Evolutionary conservation across 805 yeast species (phyloP), one percentile per base, ranked within the genome.

Genomic region (Spathaspora sp.): DNA sequence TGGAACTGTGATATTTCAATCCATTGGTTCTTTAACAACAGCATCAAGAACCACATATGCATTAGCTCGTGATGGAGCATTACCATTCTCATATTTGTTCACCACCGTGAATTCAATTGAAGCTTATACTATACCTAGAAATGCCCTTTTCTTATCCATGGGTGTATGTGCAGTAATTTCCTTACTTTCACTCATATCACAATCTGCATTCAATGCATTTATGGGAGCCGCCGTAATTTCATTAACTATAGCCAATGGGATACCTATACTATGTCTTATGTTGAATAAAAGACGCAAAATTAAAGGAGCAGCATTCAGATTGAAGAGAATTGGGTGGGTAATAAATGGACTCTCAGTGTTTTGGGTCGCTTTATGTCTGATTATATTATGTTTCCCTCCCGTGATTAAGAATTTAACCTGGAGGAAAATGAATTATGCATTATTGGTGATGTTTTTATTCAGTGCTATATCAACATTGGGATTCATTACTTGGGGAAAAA

Each of bases 41-140:
- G 87, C 91, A 2, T 87, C 94, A 2, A 79, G 96, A 76, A 79
- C 86, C n/a, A 87, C 90, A 0, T 88, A 81, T 63, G 86, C 89
- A 23, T 83, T 89, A 69, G 89, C 93, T 49, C 79, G 96, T 69
- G 96, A 89, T 64, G 88, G 85, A 38, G 96, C 91, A 0, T 67
- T 89, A 44, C 96, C 96, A 1, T 80, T 73, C 58, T 78, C 81
- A 50, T 73, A 78, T 11, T 58, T 79, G 14, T 87, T 92, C 90
- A 78, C 82, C 2, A 77, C 78, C 58, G 88, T 89, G 42, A 85
- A 85, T 57, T 72, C 79, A 0, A 65, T 69, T 6, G 80, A 80
- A 50, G 75, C 78, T 50, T 81, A 81, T 44, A 77, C 75, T 29
- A 83, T 87, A 19, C 96, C 96, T 1, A 81, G 80, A 56, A 83